Base-by-base conservation (phyloP, 768 basidiomycete genomes). In the Suillus americanus region DNA sequence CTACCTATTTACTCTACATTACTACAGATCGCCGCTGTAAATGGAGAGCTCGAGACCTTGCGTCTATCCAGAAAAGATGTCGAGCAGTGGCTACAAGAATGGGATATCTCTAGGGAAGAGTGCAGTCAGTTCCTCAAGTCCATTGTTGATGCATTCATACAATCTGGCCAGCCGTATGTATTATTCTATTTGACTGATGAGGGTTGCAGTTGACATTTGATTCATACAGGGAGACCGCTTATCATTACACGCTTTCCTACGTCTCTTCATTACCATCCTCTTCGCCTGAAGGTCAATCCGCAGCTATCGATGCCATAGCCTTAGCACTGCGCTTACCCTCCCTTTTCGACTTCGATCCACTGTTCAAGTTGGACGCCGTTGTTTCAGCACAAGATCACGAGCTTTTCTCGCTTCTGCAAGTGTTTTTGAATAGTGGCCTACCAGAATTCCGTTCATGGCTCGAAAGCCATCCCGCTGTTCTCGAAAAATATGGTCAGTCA, bases 61-160 rank as follows among this genome's bases (percentile, higher is more conserved):
- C 83, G 85, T 55, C 79, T 93, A 45, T 82, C 84, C 53, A 82
- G 81, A 70, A 66, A 80, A 3, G 85, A 86, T 62, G 83, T 94
- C n/a, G 86, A 92, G 72, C 87, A 83, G 72, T 94, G 91, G 91
- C 73, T 92, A 33, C 80, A 83, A 18, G 91, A 93, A 69, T 94
- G 92, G 92, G 82, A 83, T 20, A 79, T 92, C 62, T 77, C 86
- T 3, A 67, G 81, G 5, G 83, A 86, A 61, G 85, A 90, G 65
- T 91, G 90, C 71, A 81, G 84, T 61, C 77, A 77, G 2, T 91
- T 94, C 75, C 75, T 92, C 54, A 88, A 89, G 69, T 79, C 75
- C 5, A 80, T 94, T 62, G 85, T 85, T 0, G 83, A 85, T 66
- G 83, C 85, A 3, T 88, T 85, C 67, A 73, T 79, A n/a, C 82